Evolutionary conservation across 2,329 filamentous ascomycete genomes (phyloP), one percentile per base, ranked within the genome.

Genomic region (Knoxdaviesia proteae): DNA sequence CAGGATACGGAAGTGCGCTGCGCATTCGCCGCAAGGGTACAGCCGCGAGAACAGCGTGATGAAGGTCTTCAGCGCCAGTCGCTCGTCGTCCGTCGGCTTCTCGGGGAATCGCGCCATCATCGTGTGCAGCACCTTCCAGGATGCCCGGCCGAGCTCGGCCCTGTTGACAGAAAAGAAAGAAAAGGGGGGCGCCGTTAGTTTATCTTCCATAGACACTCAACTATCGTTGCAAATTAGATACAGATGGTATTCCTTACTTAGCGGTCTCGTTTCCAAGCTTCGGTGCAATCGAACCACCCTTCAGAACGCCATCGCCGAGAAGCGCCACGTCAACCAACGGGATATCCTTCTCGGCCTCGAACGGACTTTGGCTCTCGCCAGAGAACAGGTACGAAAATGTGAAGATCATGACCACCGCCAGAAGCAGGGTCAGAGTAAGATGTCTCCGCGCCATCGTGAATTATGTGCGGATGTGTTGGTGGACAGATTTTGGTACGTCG

Each of bases 241-340:
- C 20, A 20, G 37, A 32, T 29, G 36, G 34, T 32, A 41, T 36
- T 34, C 53, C 66, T 41, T 63, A 80, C 77, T 88, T 90, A 43
- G 74, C 64, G 6, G 83, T 90, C 46, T 79, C 81, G 59, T 90
- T 90, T 54, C 82, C 83, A 42, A 90, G 64, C 60, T 84, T 86
- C 1, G 81, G 78, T 41, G 82, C 82, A 52, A 86, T 88, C 4
- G 76, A 77, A 44, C 74, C 74, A 44, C 80, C 81, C 11, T 68
- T 65, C 29, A 84, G 63, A 11, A 79, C 58, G 38, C 58, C 58
- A 31, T 61, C 57, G 1, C 70, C 59, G 32, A 72, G 49, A 32
- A 55, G 49, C 34, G 56, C 56, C 32, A 72, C 51, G 42, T 65
- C 64, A 29, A 64, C 49, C 11, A 36, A 43, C n/a, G 41, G 40